A percentile compares a stretch with the other conserved stretches of the same genome.
phyloP scores from a whole-genome alignment of 371 early-diverging fungal species.

The Dipsacomyces acuminosporus region DNA sequence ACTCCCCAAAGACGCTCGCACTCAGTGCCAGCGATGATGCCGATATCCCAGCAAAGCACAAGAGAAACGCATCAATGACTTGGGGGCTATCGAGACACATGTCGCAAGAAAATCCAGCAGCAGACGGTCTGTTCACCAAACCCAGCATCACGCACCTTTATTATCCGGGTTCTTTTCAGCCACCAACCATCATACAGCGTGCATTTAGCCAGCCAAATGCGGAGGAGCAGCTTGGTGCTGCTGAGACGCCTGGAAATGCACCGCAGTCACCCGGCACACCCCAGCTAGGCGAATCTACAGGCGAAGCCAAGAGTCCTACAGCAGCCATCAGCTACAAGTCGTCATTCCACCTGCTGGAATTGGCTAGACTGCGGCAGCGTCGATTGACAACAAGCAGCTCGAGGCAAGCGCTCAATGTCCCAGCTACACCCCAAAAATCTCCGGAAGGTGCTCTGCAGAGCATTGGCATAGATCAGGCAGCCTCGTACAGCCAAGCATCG shows the following conservation, averaged over 20 bases:
- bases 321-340: slow-evolving; percentile 42
- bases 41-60: slow-evolving; percentile 5
- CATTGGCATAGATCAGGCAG: slow-evolving; percentile 21
- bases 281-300: not conserved
- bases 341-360: slow-evolving; percentile 38
- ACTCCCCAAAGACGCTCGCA: not conserved
- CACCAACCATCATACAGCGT: not conserved
- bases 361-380: slow-evolving; percentile 37
- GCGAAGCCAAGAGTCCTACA: slow-evolving; percentile 13
- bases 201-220: not conserved
- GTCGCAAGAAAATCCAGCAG: slow-evolving; percentile 3
- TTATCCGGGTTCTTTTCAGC: not conserved
- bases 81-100: slow-evolving; percentile 12
- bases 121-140: not conserved
- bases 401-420: slow-evolving; percentile 18
- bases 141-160: not conserved
- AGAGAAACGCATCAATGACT: slow-evolving; percentile 40
- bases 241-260: not conserved
- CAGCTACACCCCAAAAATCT: not conserved
- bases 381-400: slow-evolving; percentile 38
- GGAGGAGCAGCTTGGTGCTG: not conserved
- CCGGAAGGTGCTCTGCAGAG: slow-evolving; percentile 4
- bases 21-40: slow-evolving; percentile 1
- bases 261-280: not conserved
- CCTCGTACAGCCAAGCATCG: slow-evolving; percentile 16